Evolutionary conservation across 352 stramenopile genomes (phyloP), one percentile per base, ranked within the genome.

Genomic region (Aphanomyces stellatus): DNA sequence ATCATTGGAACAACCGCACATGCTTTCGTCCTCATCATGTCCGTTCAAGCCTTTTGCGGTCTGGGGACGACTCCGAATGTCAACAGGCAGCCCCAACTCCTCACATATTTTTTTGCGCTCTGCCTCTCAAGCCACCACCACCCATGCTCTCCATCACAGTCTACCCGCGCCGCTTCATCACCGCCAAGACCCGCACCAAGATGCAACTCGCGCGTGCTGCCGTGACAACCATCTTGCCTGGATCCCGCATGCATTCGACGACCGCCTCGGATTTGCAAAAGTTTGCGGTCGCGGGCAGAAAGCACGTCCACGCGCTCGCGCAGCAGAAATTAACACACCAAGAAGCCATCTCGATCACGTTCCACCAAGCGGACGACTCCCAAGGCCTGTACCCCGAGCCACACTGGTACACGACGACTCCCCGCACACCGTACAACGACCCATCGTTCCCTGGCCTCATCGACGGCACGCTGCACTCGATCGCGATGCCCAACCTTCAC

Each of bases 401-500:
- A 66, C 71, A 87, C 37, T 93, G 85, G 85, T 91, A 81, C 74
- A 93, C 85, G 40, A 93, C 85, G 37, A 91, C 82, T 10, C 22
- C 72, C 8, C 78, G 78, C 72, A 73, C 83, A 63, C 82, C 85
- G 31, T 75, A 74, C 53, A 76, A 76, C 33, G 79, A 90, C 62
- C 49, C 73, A 31, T n/a, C 11, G 1, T 91, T 91, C 62, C 85
- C 85, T 0, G 85, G 82, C 31, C 63, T 80, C 8, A 71, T 85
- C 60, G 61, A 55, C 24, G 74, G 75, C 6, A 75, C 69, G 2
- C 72, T 93, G 25, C 74, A 74, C 30, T 85, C 85, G 33, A 53
- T 90, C 27, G 76, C 75, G n/a, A 90, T 97, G 76, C 87, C 89
- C 5, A 90, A 96, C 63, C 80, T 98, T 24, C 63, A 70, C 41